Conservation (phyloP, 371 early-diverging fungal genomes). For the Mortierella sp. region DNA sequence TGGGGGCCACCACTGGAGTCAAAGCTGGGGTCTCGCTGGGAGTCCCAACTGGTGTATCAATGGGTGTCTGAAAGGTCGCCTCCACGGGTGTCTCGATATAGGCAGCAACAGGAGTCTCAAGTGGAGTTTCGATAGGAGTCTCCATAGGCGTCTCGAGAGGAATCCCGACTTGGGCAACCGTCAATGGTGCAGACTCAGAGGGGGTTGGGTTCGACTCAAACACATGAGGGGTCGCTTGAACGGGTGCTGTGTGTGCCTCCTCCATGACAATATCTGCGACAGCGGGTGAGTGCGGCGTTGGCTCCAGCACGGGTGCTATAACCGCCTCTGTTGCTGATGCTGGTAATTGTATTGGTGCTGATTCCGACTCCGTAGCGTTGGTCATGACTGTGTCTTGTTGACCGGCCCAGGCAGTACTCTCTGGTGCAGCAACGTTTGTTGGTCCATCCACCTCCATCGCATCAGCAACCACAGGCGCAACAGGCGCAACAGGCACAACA, state of each 20-base stretch:
- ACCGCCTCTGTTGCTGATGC: background rate
- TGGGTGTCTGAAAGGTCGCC: background rate
- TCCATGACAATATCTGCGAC: conserved; percentile 21
- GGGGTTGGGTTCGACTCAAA: too few species aligned
- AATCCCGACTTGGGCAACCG: background rate
- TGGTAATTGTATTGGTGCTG: background rate
- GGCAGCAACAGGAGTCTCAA: background rate
- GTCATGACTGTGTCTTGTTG: conserved; percentile 31
- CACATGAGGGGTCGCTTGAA: background rate
- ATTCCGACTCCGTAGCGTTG: background rate
- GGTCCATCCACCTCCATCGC: conserved; percentile 22
- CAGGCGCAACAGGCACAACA: too few species aligned
- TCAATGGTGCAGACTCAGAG: background rate
- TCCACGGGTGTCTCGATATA: background rate
- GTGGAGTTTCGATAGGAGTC: background rate
- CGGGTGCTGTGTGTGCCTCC: background rate
- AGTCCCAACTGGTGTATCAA: background rate
- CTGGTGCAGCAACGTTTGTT: background rate
- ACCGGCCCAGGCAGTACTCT: background rate
- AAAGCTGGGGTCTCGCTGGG: background rate
- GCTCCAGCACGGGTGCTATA: background rate
- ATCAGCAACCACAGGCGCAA: background rate
- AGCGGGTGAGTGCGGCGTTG: background rate
- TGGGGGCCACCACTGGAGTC: background rate
- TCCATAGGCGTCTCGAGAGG: background rate